These are phyloP conservation scores for Amphirosellinia nigrospora DNA, from an alignment of 495 filamentous ascomycete genomes.

Conservation along the genomic window DNA sequence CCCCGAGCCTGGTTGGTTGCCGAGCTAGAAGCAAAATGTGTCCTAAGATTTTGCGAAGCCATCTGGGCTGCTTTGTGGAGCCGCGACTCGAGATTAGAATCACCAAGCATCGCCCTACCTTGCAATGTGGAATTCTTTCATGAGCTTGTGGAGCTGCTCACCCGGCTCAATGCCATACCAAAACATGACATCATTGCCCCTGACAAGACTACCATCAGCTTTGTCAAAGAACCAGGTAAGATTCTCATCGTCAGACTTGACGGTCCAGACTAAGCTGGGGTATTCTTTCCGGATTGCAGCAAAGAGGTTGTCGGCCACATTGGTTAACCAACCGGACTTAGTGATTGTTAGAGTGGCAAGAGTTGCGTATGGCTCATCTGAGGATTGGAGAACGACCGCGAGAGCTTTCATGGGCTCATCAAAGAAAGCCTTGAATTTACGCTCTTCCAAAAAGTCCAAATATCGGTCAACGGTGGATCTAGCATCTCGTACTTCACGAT, in stretches of 20 bases:
- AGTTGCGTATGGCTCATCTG: conserved; percentile 65
- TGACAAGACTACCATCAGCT: conserved; percentile 87
- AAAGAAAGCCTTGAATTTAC: conserved; percentile 90
- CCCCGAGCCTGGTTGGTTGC: conserved; percentile 39
- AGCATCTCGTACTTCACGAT: conserved; percentile 85
- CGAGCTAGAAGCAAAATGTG: conserved; percentile 40
- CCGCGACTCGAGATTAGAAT: conserved; percentile 85
- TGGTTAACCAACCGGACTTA: conserved; percentile 93
- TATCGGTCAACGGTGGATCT: conserved; percentile 85
- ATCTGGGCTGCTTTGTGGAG: conserved; percentile 76
- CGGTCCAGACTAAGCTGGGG: conserved; percentile 93
- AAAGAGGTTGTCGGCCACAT: conserved; percentile 98
- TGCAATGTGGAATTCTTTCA: conserved; percentile 84
- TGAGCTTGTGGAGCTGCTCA: conserved; percentile 85
- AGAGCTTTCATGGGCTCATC: conserved; percentile 97
- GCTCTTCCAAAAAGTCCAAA: conserved; percentile 73
- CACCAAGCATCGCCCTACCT: conserved; percentile 86
- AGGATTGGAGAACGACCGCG: conserved; percentile 85
- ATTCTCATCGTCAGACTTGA: conserved; percentile 95
- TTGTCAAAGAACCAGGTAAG: conserved; percentile 99
- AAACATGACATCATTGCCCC: conserved; percentile 88
- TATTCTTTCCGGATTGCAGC: conserved; percentile 91
- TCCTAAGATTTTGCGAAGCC: conserved; percentile 53
- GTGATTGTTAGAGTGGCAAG: conserved; percentile 94
- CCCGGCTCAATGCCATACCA: conserved; percentile 91